phyloP scores from a whole-genome alignment of 768 basidiomycete species.

The Kwoniella botswanensis region DNA sequence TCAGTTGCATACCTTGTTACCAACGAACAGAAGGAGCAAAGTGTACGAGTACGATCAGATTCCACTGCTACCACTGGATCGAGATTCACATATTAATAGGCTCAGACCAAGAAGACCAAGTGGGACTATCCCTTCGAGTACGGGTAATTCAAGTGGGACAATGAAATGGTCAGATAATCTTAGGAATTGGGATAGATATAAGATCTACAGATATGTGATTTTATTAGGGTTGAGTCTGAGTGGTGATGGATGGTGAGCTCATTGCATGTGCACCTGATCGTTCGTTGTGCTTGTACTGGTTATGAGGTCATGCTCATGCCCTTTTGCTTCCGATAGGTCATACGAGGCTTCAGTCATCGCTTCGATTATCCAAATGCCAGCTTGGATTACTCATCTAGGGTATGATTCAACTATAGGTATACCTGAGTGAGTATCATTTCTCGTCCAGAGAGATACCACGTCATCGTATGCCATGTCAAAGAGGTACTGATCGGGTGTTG shows the following conservation, averaged over 20 bases:
- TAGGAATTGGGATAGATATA: conserved; percentile 34
- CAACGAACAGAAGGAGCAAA: too few species aligned
- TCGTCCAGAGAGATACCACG: not conserved
- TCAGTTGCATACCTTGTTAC: too few species aligned
- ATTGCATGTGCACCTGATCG: too few species aligned
- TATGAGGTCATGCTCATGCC: not conserved
- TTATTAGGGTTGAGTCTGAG: conserved; percentile 32
- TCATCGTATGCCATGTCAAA: not conserved
- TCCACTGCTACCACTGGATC: too few species aligned
- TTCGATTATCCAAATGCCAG: conserved; percentile 39
- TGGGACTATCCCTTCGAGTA: too few species aligned
- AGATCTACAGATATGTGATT: conserved; percentile 40
- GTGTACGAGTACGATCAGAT: too few species aligned
- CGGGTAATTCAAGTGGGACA: not conserved
- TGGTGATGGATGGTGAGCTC: conserved; percentile 42
- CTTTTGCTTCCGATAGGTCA: conserved; percentile 18
- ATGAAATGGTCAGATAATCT: conserved; percentile 43
- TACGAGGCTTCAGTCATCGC: conserved; percentile 44
- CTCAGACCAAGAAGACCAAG: too few species aligned
- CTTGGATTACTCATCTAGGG: conserved; percentile 37
- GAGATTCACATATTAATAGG: too few species aligned
- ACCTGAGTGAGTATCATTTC: conserved; percentile 31
- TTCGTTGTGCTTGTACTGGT: not conserved
- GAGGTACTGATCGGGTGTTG: not conserved
- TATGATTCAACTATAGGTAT: conserved; percentile 30